Evolutionary conservation across 768 basidiomycete genomes (phyloP), one percentile per base, ranked within the genome.

Genomic region (Exidia glandulosa): DNA sequence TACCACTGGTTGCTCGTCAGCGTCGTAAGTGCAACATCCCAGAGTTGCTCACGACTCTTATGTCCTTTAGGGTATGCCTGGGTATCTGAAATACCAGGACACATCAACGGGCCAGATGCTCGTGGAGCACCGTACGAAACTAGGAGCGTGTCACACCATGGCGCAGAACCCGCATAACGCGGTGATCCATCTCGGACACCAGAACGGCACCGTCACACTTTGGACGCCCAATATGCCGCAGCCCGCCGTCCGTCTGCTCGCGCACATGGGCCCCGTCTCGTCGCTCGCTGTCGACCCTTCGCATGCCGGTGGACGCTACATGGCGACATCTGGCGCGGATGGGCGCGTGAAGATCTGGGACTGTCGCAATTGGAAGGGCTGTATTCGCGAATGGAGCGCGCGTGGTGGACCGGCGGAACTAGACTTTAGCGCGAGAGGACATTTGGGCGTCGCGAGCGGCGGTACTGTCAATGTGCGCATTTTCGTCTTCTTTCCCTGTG

Each of bases 221-320:
- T 97, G 94, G 94, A 95, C 94, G 6, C 96, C 96, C 0, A 96
- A 95, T 68, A 79, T 96, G 3, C 84, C 91, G 0, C 87, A 91
- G 61, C 90, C 95, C 0, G 93, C 91, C 1, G 91, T 98, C 33
- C 92, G 90, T 63, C 81, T 97, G 0, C 81, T 96, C 6, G 88
- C 95, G 1, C 96, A 98, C 69, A 74, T 91, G 1, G 94, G 94
- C 0, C 93, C 94, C 0, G 84, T 97, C 2, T 79, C 82, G 2
- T 83, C 87, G 32, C 77, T 95, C 19, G 81, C 86, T 29, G 81
- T 96, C 3, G 95, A 98, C 71, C 86, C 88, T 0, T 90, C 87
- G 59, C 34, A 57, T 9, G 78, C 84, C 5, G 87, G 87, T 1
- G 95, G 95, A 1, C 71, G 92, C 32, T 94, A 96, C 66, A 89